Evolutionary conservation across 1,284 basidiomycete genomes (phyloP).

Genomic region (Ganoderma resinaceum): DNA sequence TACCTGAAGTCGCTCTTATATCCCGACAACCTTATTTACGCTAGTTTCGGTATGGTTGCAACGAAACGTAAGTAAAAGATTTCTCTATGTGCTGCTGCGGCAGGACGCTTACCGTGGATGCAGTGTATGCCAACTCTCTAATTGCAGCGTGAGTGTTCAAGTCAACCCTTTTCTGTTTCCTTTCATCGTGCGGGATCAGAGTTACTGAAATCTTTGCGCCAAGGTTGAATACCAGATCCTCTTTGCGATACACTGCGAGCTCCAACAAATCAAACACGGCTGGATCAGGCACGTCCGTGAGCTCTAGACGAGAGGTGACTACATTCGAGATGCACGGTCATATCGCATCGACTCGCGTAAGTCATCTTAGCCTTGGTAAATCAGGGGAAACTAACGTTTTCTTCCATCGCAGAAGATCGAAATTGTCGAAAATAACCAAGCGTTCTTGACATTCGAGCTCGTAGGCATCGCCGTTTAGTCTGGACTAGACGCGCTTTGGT

Average conservation of each 20-base stretch:
- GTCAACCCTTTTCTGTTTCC: neutral
- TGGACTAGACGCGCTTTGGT: neutral
- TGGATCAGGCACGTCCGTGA: neutral
- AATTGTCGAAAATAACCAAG: neutral
- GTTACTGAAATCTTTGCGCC: too few species aligned
- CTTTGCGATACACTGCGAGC: neutral
- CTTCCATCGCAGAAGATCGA: neutral
- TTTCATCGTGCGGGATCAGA: neutral
- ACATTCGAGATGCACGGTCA: neutral
- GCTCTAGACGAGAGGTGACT: neutral
- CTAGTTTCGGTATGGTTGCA: slow-evolving; percentile 13
- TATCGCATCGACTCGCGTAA: neutral
- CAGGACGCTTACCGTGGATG: neutral
- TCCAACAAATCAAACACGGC: neutral
- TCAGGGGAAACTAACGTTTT: neutral
- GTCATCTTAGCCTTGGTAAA: neutral
- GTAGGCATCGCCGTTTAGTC: neutral
- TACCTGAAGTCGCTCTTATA: slow-evolving; percentile 11
- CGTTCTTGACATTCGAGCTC: neutral
- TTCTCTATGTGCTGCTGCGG: accelerated
- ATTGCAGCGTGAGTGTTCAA: slow-evolving; percentile 18
- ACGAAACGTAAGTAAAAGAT: slow-evolving; percentile 14
- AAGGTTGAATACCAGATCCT: slow-evolving; percentile 18
- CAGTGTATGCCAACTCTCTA: slow-evolving; percentile 25
- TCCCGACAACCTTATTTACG: slow-evolving; percentile 17